Conservation (phyloP, 257 asterid species). For the Echium plantagineum region DNA sequence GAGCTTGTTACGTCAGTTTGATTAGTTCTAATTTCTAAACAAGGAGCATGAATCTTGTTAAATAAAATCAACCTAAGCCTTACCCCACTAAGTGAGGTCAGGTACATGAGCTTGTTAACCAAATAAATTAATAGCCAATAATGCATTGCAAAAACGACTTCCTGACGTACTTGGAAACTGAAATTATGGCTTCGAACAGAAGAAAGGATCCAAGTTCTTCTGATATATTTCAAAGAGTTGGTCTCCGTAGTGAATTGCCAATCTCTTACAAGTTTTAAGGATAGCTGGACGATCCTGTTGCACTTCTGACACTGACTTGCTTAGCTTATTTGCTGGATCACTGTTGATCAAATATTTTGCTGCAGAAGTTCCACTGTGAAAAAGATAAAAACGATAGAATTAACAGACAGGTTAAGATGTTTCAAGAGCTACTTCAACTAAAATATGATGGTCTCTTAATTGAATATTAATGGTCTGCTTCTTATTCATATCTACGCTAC, state of each 20-base stretch:
- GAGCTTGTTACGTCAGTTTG: no score
- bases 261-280: neutral
- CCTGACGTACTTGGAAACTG: no score
- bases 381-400: neutral
- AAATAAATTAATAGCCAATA: no score
- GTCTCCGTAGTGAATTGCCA: conserved; percentile 1
- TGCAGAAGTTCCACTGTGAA: neutral
- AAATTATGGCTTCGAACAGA: neutral
- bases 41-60: no score
- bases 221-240: conserved; percentile 4
- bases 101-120: no score
- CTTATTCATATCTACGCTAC: no score
- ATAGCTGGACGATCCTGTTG: neutral
- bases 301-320: conserved; percentile 1
- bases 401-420: neutral
- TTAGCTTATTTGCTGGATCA: conserved; percentile 3
- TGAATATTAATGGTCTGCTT: no score
- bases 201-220: conserved; percentile 8
- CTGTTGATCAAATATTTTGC: conserved; percentile 1
- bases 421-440: neutral
- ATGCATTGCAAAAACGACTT: no score
- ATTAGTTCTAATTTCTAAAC: no score
- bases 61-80: no score
- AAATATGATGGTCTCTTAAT: neutral
- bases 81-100: no score